phyloP scores from a whole-genome alignment of 495 filamentous ascomycete genomes.

The Podospora anserina region DNA sequence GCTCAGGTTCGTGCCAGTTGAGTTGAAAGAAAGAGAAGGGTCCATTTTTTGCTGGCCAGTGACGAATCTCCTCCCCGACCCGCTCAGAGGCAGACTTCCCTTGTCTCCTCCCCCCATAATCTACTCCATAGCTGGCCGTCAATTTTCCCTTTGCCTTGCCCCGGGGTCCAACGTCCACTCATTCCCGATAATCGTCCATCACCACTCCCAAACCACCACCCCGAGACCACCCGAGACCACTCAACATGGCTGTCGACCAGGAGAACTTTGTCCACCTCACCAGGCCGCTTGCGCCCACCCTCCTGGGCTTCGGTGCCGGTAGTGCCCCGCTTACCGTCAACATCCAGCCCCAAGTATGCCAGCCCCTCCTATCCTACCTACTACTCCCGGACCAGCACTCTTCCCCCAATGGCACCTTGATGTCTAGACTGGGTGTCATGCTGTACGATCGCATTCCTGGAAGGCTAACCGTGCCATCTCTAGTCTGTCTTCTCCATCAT shows the following conservation, averaged over 20 bases:
- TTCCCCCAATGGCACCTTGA: constrained; percentile 14
- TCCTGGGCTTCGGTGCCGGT: constrained; percentile 71
- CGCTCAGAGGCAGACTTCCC: constrained; percentile 13
- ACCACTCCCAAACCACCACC: constrained; percentile 20
- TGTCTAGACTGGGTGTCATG: constrained; percentile 3
- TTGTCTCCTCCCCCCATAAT: constrained; percentile 16
- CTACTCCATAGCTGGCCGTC: constrained; percentile 18
- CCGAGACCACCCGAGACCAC: constrained; percentile 21
- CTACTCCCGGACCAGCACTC: not conserved
- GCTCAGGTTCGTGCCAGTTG: not conserved
- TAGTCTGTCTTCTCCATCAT: constrained; percentile 95
- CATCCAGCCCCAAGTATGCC: constrained; percentile 87
- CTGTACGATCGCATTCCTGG: constrained; percentile 5
- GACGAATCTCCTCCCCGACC: constrained; percentile 26
- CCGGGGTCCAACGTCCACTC: not conserved
- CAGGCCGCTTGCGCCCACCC: constrained; percentile 78
- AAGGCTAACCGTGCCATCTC: not conserved
- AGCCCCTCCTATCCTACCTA: constrained; percentile 9
- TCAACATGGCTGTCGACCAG: constrained; percentile 72
- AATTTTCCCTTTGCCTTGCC: constrained; percentile 23
- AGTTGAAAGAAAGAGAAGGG: constrained; percentile 19
- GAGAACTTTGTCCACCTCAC: constrained; percentile 92
- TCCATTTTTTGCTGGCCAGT: constrained; percentile 11
- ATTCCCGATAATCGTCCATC: constrained; percentile 4
- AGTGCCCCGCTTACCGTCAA: constrained; percentile 88